Percentiles rank a stretch among this genome's conserved stretches.
Evolutionary conservation across 1,284 basidiomycete genomes (phyloP).

Genomic region (Naganishia cerealis): DNA sequence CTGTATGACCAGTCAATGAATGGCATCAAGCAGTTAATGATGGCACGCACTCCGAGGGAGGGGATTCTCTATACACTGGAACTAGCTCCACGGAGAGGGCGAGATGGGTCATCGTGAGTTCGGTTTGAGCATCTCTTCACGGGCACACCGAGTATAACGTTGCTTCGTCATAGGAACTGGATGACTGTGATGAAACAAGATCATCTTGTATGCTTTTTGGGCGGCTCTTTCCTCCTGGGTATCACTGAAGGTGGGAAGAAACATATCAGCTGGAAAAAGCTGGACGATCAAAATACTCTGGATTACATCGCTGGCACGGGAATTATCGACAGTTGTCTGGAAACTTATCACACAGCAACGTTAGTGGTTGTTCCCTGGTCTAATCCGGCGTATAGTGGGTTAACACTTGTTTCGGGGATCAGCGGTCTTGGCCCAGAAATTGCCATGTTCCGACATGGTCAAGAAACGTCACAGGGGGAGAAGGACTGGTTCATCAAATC

Average conservation of each 20-base stretch:
- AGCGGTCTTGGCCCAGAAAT: slow-evolving; percentile 82
- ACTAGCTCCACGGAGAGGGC: slow-evolving; percentile 55
- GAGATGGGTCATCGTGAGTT: slow-evolving; percentile 44
- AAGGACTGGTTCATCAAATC: slow-evolving; percentile 84
- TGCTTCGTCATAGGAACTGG: slow-evolving; percentile 61
- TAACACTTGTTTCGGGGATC: neutral
- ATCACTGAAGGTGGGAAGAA: slow-evolving; percentile 69
- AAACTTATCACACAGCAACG: slow-evolving; percentile 81
- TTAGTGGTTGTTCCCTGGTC: slow-evolving; percentile 54
- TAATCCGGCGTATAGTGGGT: neutral
- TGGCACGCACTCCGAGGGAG: slow-evolving; percentile 63
- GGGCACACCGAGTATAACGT: neutral
- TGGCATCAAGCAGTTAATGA: slow-evolving; percentile 73
- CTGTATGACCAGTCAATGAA: slow-evolving; percentile 85
- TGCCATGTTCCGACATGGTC: slow-evolving; percentile 67
- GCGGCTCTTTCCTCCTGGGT: slow-evolving; percentile 85
- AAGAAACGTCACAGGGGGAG: slow-evolving; percentile 46
- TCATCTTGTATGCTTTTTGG: slow-evolving; percentile 92
- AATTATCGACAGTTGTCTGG: slow-evolving; percentile 81
- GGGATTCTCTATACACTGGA: slow-evolving; percentile 79
- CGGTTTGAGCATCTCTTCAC: neutral
- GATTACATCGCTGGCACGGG: slow-evolving; percentile 78
- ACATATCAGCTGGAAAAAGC: slow-evolving; percentile 39
- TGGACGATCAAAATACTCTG: slow-evolving; percentile 58
- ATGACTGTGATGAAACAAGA: slow-evolving; percentile 81